These are phyloP conservation scores for Massariosphaeria phaeospora DNA, from an alignment of 495 filamentous ascomycete species.

Conservation along the genomic window DNA sequence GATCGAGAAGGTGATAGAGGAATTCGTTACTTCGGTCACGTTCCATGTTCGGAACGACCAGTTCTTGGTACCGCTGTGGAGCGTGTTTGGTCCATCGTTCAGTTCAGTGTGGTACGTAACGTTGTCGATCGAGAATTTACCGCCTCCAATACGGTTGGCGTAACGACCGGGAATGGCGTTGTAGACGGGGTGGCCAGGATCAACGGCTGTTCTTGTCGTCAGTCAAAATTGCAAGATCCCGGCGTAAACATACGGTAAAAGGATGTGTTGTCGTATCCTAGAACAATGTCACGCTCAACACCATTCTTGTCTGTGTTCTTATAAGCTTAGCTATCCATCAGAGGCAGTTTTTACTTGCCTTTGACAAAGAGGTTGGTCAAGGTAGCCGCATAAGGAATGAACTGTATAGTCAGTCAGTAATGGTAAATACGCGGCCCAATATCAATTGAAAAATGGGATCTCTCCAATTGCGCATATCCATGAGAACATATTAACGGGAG, in stretches of 20 bases:
- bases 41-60: constrained; percentile 47
- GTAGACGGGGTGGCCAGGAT: constrained; percentile 32
- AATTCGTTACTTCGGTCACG: constrained; percentile 16
- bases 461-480: too few relatives aligned
- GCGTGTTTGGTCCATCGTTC: constrained; percentile 55
- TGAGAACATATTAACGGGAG: not conserved
- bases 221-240: not conserved
- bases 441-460: not conserved
- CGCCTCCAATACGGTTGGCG: constrained; percentile 54
- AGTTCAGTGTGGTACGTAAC: constrained; percentile 47
- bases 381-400: constrained; percentile 53
- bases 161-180: constrained; percentile 45
- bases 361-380: constrained; percentile 56
- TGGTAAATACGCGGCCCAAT: not conserved
- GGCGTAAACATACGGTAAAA: constrained; percentile 46
- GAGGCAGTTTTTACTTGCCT: constrained; percentile 2
- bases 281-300: constrained; percentile 50
- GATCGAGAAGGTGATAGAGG: constrained; percentile 27
- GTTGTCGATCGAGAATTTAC: constrained; percentile 49
- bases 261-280: constrained; percentile 49
- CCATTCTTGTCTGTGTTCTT: constrained; percentile 47
- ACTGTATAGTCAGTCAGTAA: constrained; percentile 35
- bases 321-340: not conserved
- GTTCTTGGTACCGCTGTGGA: constrained; percentile 57
- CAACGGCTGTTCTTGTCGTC: constrained; percentile 18